Evolutionary conservation across 2,329 filamentous ascomycete species (phyloP), one percentile per base, ranked within the genome.

Genomic region (Trichoderma harzianum): DNA sequence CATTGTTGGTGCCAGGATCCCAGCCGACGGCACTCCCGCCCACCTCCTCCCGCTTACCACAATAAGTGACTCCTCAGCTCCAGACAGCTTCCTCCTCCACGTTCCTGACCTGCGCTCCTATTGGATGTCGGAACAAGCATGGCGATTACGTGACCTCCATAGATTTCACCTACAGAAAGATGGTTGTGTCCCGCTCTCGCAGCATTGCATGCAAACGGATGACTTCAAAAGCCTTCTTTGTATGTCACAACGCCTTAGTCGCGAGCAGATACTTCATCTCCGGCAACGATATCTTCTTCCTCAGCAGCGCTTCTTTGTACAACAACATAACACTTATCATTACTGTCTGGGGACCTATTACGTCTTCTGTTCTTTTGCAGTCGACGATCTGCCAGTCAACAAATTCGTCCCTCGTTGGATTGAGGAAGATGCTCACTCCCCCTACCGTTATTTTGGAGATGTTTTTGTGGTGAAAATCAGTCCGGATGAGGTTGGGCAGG

Each of bases 221-320:
- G 43, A 51, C n/a, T 4, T 51, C n/a, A 11, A 21, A 10, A 51
- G 3, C 4, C n/a, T 51, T 4, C 10, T 51, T 51, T 5, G 8
- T 51, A 0, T 1, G 18, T 0, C 10, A n/a, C n/a, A 21, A 3
- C 1, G 4, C n/a, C 43, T 51, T 6, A 51, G n/a, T 51, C n/a
- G 43, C 43, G 43, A 51, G n/a, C 43, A 21, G 2, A 21, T 51
- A 4, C 43, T 51, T 21, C n/a, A 51, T 51, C 43, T 51, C 16
- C n/a, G 43, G 43, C 43, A 51, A 21, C 43, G 43, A 21, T 1
- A 51, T 51, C n/a, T 51, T 51, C 4, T 21, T 51, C 43, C 43
- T 6, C 43, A 21, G 5, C 43, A 51, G 43, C n/a, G n/a, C 11
- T 21, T 51, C 10, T n/a, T 51, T 21, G 43, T 21, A 21, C 43